Evolutionary conservation across 345 rosid genomes (phyloP), one percentile per base, ranked within the genome.

Genomic region (Stellera chamaejasme): DNA sequence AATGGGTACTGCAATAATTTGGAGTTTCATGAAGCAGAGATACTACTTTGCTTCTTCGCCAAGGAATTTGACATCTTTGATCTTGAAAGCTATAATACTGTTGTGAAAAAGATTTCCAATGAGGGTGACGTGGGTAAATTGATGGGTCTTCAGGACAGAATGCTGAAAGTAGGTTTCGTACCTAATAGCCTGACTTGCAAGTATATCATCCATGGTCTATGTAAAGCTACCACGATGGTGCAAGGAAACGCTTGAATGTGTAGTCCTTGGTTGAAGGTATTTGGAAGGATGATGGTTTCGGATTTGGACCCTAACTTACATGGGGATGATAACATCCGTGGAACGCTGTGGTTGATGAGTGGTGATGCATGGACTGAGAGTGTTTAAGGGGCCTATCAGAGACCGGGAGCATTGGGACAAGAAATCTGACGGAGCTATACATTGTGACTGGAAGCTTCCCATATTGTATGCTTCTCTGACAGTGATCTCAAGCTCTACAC

Each of bases 131-230:
- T 66, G 63, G 58, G 64, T 36, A 52, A 56, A 66, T 67, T 78
- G 52, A 76, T 79, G 72, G 80, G 71, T 65, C 66, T 86, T 68
- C 97, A 88, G 46, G 74, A 82, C 10, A 75, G 84, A 57, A 66
- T 82, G 77, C 54, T 78, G 80, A 84, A 71, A 70, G 27, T 84
- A 43, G 96, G 96, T 36, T 82, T 77, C 75, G 75, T 72, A 54
- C 93, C 93, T 16, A 79, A 81, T 65, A 67, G 69, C 16, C 59
- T 67, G 27, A 74, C 80, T 48, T 76, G 76, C 81, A 82, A 78
- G 68, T 65, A 79, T 60, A 64, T 81, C 66, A 77, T 88, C 54
- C 72, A 75, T 48, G 71, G 80, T 16, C 69, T 79, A 56, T 23
- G 61, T 50, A 73, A 67, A 52, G 58, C 69, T 48, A 51, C 53